A percentile compares a stretch with the other conserved stretches of the same genome.
Evolutionary conservation across 495 filamentous ascomycete species (phyloP).

Genomic region (Xeromyces bisporus): DNA sequence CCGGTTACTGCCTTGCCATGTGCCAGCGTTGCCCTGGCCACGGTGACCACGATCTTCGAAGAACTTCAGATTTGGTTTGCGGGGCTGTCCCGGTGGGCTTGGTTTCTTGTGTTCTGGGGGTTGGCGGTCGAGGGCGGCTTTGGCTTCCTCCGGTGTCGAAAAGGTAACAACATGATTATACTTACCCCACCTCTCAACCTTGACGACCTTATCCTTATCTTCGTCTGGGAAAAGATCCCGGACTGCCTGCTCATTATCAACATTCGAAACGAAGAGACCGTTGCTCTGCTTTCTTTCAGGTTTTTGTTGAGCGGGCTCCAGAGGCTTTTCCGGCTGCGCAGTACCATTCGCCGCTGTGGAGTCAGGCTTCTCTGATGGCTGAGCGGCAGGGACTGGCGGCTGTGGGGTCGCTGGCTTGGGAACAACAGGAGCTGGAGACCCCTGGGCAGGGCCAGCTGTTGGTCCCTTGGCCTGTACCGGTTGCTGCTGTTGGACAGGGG

Average conservation of each 20-base stretch:
- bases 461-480: constrained; percentile 23
- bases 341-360: constrained; percentile 21
- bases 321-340: constrained; percentile 19
- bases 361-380: constrained; percentile 20
- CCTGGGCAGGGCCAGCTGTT: constrained; percentile 15
- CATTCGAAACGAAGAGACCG: constrained; percentile 70
- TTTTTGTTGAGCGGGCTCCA: constrained; percentile 22
- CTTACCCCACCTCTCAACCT: constrained; percentile 60
- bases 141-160: constrained; percentile 56
- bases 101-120: constrained; percentile 57
- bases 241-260: constrained; percentile 58
- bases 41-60: constrained; percentile 48
- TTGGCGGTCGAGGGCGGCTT: constrained; percentile 52
- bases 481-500: constrained; percentile 21
- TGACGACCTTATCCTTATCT: constrained; percentile 57
- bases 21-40: constrained; percentile 42
- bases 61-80: constrained; percentile 63
- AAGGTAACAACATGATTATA: constrained; percentile 71
- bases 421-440: constrained; percentile 33
- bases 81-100: constrained; percentile 40
- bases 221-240: constrained; percentile 66
- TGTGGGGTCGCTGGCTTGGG: constrained; percentile 41
- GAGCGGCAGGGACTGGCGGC: constrained; percentile 21
- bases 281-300: constrained; percentile 43
- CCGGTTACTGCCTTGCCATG: constrained; percentile 52